These are phyloP conservation scores for Mucor racemosus DNA, from an alignment of 371 early-diverging fungal species.

Conservation along the genomic window DNA sequence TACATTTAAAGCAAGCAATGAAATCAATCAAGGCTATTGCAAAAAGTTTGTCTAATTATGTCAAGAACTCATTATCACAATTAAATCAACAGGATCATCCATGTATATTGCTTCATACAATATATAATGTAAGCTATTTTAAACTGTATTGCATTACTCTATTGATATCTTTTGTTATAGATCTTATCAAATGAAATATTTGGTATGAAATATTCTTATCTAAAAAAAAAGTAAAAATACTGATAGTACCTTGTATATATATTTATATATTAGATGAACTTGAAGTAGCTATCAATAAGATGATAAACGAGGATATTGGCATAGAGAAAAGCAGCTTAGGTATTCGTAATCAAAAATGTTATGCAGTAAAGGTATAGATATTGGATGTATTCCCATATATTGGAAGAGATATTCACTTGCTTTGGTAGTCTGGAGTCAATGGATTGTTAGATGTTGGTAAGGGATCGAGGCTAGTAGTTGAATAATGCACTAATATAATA, in stretches of 20 bases:
- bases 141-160: not conserved
- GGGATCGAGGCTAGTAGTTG: not conserved
- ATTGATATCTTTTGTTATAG: conserved; percentile 12
- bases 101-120: conserved; percentile 3
- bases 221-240: not conserved
- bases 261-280: conserved; percentile 44
- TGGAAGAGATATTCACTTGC: not conserved
- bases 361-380: conserved; percentile 69
- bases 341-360: conserved; percentile 84
- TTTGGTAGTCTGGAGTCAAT: conserved; percentile 73
- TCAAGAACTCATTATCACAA: not conserved
- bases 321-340: conserved; percentile 76
- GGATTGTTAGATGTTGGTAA: conserved; percentile 90
- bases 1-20: conserved; percentile 71
- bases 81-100: not conserved
- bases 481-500: not conserved
- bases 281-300: conserved; percentile 46
- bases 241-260: not conserved
- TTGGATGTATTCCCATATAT: not conserved
- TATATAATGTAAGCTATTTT: conserved; percentile 20
- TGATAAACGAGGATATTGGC: conserved; percentile 71
- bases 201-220: conserved; percentile 10
- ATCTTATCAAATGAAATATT: conserved; percentile 33
- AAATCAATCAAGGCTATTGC: conserved; percentile 45
- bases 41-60: conserved; percentile 22